These are phyloP conservation scores for Metarhizium brunneum DNA, from an alignment of 2,329 filamentous ascomycete genomes.

Conservation along the genomic window DNA sequence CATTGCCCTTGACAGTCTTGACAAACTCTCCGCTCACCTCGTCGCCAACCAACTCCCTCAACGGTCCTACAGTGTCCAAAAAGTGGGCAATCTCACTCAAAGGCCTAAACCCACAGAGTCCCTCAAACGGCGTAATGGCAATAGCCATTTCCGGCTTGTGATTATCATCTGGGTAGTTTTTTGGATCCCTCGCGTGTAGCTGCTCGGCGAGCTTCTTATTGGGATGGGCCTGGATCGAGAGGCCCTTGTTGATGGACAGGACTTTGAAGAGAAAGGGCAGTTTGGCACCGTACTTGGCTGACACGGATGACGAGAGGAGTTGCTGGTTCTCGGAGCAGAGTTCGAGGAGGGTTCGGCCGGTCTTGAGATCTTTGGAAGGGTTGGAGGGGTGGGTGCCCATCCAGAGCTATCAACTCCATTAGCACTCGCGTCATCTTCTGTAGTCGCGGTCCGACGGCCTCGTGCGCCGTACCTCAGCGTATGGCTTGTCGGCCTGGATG, in stretches of 20 bases:
- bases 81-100: slow-evolving; percentile 82
- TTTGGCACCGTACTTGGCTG: slow-evolving; percentile 67
- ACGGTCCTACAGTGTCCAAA: slow-evolving; percentile 45
- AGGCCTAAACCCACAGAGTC: slow-evolving; percentile 89
- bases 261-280: slow-evolving; percentile 98
- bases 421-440: background rate
- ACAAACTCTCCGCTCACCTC: slow-evolving; percentile 48
- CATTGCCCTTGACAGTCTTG: slow-evolving; percentile 38
- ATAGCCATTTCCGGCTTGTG: slow-evolving; percentile 99
- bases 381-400: slow-evolving; percentile 98
- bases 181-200: slow-evolving; percentile 75
- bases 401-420: slow-evolving; percentile 59
- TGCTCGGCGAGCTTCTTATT: slow-evolving; percentile 87
- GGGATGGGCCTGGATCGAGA: slow-evolving; percentile 94
- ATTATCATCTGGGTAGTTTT: slow-evolving; percentile 98
- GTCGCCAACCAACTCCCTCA: slow-evolving; percentile 59
- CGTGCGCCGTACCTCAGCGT: slow-evolving; percentile 67
- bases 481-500: slow-evolving; percentile 81
- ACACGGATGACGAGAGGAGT: slow-evolving; percentile 66
- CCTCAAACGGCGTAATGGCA: slow-evolving; percentile 91
- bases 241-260: slow-evolving; percentile 86
- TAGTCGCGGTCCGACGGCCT: background rate
- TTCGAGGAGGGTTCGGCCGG: slow-evolving; percentile 77
- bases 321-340: slow-evolving; percentile 79
- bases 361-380: slow-evolving; percentile 80